Base-by-base conservation (phyloP, 108 stramenopile genomes). In the Discostella pseudostelligera region DNA sequence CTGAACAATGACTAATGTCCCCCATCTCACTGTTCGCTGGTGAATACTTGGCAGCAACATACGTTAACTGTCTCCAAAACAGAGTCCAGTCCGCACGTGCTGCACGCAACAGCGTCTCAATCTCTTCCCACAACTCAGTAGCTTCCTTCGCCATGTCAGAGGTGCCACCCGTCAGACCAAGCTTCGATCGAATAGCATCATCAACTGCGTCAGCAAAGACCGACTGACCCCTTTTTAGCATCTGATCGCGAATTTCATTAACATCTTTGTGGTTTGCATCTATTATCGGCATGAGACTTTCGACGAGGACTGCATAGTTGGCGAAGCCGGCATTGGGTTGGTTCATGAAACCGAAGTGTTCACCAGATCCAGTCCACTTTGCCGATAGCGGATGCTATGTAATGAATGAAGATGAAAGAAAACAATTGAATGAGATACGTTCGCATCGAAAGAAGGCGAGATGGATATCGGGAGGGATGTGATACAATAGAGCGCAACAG, bases 301-400 rank as follows among this genome's bases (percentile, higher is more conserved):
- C 78, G 2, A 83, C 88, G 35, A 97, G 70, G 28, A 89, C 82
- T 24, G 79, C 72, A 57, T 88, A 88, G 61, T 97, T 96, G 55
- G 81, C 87, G 56, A 72, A 84, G 19, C 89, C 93, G 8, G 96
- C 96, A 10, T 51, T 65, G 0, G 92, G 89, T 60, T 97, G 96
- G 65, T 90, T 90, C 73, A 89, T 73, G 63, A 97, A 97, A 2
- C 92, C 92, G 81, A 95, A 97, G 45, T 97, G 90, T 22, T 85
- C 66, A 8, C 87, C 88, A 22, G 81, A 70, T 39, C 81, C 84
- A 14, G 93, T 87, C 92, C 94, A 93, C 65, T 96, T 90, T 32
- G 92, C 88, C 69, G 90, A 84, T 13, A 87, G 67, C 12, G 96
- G 94, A 44, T 83, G 79, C 70, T 72, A 44, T 56, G 14, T 76